These are phyloP conservation scores for Alternaria sp. DNA, from an alignment of 2,329 filamentous ascomycete species.

Conservation along the genomic window DNA sequence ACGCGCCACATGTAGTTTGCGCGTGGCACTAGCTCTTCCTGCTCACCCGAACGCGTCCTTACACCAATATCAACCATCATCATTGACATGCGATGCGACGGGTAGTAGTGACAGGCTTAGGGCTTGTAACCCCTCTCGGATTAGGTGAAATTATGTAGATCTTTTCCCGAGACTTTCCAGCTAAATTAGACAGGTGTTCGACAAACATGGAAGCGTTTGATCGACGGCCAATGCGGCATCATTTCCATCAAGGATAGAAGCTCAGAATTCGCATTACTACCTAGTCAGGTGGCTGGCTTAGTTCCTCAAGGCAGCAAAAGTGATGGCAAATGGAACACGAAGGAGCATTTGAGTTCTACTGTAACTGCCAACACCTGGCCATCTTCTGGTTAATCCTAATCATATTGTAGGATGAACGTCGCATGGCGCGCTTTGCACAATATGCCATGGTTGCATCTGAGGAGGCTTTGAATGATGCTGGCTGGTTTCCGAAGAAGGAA, in stretches of 20 bases:
- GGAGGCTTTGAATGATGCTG: constrained; percentile 85
- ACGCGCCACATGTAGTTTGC: constrained; percentile 28
- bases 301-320: constrained; percentile 68
- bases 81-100: constrained; percentile 58
- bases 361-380: constrained; percentile 25
- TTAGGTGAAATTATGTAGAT: constrained; percentile 62
- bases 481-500: constrained; percentile 71
- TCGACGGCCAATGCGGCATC: constrained; percentile 83
- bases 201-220: constrained; percentile 80
- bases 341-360: constrained; percentile 55
- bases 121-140: constrained; percentile 72
- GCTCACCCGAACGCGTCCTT: neutral
- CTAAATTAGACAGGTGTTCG: constrained; percentile 64
- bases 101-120: constrained; percentile 61
- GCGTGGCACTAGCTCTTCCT: constrained; percentile 6
- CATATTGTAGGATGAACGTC: constrained; percentile 66
- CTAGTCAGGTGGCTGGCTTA: constrained; percentile 84
- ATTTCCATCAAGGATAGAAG: constrained; percentile 73
- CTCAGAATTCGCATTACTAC: constrained; percentile 73
- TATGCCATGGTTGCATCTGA: constrained; percentile 87
- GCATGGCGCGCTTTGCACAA: constrained; percentile 91
- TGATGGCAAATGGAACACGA: constrained; percentile 57
- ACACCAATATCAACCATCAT: constrained; percentile 28
- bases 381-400: constrained; percentile 47
- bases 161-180: neutral